These are phyloP conservation scores for Microbotryum lychnidis-dioicae DNA, from an alignment of 1,284 basidiomycete genomes.

Conservation along the genomic window DNA sequence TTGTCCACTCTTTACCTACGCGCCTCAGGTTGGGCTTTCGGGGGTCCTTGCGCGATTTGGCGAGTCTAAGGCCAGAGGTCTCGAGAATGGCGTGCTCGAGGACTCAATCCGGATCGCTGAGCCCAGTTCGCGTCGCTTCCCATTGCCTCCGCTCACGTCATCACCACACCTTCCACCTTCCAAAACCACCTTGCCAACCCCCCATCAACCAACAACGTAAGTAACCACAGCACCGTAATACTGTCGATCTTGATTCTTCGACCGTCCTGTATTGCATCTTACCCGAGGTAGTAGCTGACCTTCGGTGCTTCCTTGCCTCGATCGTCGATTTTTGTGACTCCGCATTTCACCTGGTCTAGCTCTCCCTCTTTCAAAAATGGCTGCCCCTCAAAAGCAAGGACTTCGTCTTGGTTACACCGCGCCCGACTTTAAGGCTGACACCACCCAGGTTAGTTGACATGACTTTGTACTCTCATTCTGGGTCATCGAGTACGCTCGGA, in stretches of 20 bases:
- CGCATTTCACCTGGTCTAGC: not conserved
- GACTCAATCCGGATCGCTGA: not conserved
- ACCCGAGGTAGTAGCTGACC: not conserved
- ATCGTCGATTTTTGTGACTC: not conserved
- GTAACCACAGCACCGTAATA: too few relatives aligned
- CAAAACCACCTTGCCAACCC: too few relatives aligned
- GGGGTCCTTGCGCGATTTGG: too few relatives aligned
- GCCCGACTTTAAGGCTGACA: constrained; percentile 74
- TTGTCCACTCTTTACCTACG: too few relatives aligned
- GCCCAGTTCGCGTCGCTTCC: not conserved
- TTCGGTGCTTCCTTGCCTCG: not conserved
- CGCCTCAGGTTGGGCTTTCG: too few relatives aligned
- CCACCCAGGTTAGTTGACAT: constrained; percentile 46
- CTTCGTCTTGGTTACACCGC: constrained; percentile 52
- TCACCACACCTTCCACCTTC: too few relatives aligned
- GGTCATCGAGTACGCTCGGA: too few relatives aligned
- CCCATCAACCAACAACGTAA: too few relatives aligned
- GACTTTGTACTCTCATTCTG: too few relatives aligned
- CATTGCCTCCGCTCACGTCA: not conserved
- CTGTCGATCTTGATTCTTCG: too few relatives aligned
- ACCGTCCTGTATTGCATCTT: too few relatives aligned
- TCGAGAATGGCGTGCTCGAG: not conserved
- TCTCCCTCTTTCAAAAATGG: not conserved
- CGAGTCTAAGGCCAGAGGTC: too few relatives aligned
- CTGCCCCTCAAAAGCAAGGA: constrained; percentile 6